phyloP scores from a whole-genome alignment of 2,329 filamentous ascomycete genomes.

The Cladophialophora psammophila region DNA sequence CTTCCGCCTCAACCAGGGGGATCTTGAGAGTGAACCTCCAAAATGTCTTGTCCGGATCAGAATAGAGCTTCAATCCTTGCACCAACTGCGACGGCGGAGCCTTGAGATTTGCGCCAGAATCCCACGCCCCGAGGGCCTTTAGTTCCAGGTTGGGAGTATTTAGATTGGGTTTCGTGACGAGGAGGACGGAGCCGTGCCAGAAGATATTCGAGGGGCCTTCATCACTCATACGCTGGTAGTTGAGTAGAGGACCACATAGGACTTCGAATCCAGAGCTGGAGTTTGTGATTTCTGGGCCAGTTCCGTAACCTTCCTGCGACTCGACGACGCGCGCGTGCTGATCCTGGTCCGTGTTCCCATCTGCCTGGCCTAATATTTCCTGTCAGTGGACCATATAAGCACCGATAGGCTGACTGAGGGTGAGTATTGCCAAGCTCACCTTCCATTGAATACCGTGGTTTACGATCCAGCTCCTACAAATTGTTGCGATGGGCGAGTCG shows the following conservation, averaged over 20 bases:
- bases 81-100: slow-evolving; percentile 36
- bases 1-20: slow-evolving; percentile 75
- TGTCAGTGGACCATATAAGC: not conserved
- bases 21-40: slow-evolving; percentile 65
- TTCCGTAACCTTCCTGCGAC: slow-evolving; percentile 36
- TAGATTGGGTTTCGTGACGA: slow-evolving; percentile 78
- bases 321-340: slow-evolving; percentile 25
- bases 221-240: slow-evolving; percentile 55
- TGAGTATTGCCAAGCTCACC: slow-evolving; percentile 1
- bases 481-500: not conserved
- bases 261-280: slow-evolving; percentile 47
- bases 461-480: not conserved
- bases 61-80: slow-evolving; percentile 64
- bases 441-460: not conserved
- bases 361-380: slow-evolving; percentile 20
- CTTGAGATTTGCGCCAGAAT: slow-evolving; percentile 18
- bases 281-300: slow-evolving; percentile 39
- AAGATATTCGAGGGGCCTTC: slow-evolving; percentile 42
- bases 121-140: slow-evolving; percentile 53
- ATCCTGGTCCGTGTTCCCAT: slow-evolving; percentile 21
- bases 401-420: not conserved
- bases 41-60: slow-evolving; percentile 66
- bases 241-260: slow-evolving; percentile 57
- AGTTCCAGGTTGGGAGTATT: slow-evolving; percentile 68
- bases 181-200: slow-evolving; percentile 86